phyloP scores from a whole-genome alignment of 306 rosid species.

The Lagenaria siceraria region DNA sequence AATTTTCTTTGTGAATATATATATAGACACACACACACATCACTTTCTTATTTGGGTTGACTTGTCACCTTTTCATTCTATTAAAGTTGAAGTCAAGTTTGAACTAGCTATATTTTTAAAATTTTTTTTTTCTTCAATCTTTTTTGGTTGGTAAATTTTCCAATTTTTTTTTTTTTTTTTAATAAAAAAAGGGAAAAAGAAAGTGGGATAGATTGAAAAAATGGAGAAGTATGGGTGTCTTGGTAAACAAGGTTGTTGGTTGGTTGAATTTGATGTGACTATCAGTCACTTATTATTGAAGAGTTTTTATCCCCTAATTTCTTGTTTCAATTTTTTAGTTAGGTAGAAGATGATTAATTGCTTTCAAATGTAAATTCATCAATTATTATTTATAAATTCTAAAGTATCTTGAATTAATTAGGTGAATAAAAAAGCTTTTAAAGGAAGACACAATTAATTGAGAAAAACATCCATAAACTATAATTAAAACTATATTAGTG shows the following conservation, averaged over 20 bases:
- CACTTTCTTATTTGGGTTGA: not conserved
- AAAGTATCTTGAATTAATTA: not conserved
- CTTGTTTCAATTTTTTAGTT: not conserved
- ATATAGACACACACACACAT: too few species aligned
- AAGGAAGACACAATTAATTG: not conserved
- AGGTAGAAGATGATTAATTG: not conserved
- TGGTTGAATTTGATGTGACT: constrained; percentile 1
- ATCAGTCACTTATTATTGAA: not conserved
- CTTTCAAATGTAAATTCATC: not conserved
- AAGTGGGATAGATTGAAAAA: not conserved
- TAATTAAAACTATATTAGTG: not conserved
- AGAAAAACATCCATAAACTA: not conserved
- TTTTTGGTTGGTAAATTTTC: not conserved
- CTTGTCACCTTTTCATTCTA: not conserved
- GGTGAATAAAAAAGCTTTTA: not conserved
- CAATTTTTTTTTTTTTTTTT: not conserved
- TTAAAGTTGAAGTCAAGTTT: not conserved
- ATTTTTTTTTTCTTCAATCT: not conserved
- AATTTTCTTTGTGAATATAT: not conserved
- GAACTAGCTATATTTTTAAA: not conserved
- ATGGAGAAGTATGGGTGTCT: not conserved
- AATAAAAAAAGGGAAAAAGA: not conserved
- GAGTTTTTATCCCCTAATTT: not conserved
- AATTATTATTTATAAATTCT: not conserved
- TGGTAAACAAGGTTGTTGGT: not conserved